Percentiles rank a stretch among this genome's conserved stretches.
phyloP scores from a whole-genome alignment of 371 early-diverging fungal species.

The Mucor sp. region DNA sequence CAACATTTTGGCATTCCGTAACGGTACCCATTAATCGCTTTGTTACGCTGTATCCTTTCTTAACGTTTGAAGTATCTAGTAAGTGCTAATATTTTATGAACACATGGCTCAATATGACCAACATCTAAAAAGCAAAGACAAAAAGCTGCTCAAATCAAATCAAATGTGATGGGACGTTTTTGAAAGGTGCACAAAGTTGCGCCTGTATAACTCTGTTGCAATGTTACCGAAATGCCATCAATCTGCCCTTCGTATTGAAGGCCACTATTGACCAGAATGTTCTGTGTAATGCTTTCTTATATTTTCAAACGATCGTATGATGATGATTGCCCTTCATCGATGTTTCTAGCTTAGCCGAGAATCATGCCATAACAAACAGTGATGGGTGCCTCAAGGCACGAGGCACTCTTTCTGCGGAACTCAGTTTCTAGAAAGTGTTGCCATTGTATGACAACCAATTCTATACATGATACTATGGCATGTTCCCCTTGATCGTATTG shows the following conservation, averaged over 20 bases:
- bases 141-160: not conserved
- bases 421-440: not conserved
- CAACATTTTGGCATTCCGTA: not conserved
- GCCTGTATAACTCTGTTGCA: not conserved
- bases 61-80: not conserved
- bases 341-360: too few relatives aligned
- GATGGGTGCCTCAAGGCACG: too few relatives aligned
- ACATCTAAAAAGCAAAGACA: not conserved
- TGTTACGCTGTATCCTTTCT: not conserved
- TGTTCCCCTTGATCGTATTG: not conserved
- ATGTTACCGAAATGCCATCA: not conserved
- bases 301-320: too few relatives aligned
- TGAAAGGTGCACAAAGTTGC: not conserved
- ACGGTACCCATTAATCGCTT: not conserved
- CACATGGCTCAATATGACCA: not conserved
- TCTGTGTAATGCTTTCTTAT: too few relatives aligned
- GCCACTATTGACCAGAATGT: too few relatives aligned
- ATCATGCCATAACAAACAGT: too few relatives aligned
- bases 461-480: not conserved
- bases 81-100: too few relatives aligned
- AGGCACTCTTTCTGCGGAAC: not conserved
- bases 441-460: not conserved
- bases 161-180: not conserved
- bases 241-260: too few relatives aligned
- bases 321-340: too few relatives aligned